Evolutionary conservation across 352 stramenopile genomes (phyloP).

Genomic region (Globisporangium abappressorium): DNA sequence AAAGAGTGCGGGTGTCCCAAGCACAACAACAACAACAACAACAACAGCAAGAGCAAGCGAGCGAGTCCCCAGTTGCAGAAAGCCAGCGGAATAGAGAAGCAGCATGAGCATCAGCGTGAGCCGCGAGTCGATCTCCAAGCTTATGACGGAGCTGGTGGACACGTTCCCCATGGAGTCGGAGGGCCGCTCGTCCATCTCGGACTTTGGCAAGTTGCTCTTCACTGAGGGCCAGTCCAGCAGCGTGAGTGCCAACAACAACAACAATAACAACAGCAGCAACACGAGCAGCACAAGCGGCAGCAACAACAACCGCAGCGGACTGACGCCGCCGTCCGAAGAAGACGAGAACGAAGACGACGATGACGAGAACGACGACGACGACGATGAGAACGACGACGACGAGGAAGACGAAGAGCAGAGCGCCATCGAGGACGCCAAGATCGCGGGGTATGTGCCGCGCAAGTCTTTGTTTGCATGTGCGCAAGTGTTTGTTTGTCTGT

Average conservation of each 20-base stretch:
- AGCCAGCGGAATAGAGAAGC: neutral
- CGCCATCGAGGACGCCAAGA: conserved; percentile 19
- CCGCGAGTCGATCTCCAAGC: conserved; percentile 81
- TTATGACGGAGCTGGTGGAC: conserved; percentile 84
- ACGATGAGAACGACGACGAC: conserved; percentile 12
- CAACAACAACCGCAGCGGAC: conserved; percentile 4
- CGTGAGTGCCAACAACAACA: conserved; percentile 11
- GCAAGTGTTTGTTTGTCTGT: neutral
- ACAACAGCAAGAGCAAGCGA: neutral
- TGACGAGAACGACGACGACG: conserved; percentile 12
- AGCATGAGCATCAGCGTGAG: conserved; percentile 76
- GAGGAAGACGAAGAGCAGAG: conserved; percentile 19
- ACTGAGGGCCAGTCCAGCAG: conserved; percentile 51
- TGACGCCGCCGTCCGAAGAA: conserved; percentile 12
- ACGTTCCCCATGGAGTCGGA: conserved; percentile 78
- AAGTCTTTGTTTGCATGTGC: neutral
- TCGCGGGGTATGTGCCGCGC: conserved; percentile 12
- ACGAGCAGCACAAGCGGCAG: conserved; percentile 3
- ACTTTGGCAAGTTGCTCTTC: conserved; percentile 86
- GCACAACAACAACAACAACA: conserved; percentile 11
- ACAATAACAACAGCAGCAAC: conserved; percentile 6
- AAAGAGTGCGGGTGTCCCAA: neutral
- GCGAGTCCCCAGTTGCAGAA: conserved; percentile 4
- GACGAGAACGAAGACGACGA: conserved; percentile 21
- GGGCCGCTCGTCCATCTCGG: conserved; percentile 75